These are phyloP conservation scores for Selaginella tamariscina DNA, from an alignment of 75 land plant genomes.

Conservation along the genomic window DNA sequence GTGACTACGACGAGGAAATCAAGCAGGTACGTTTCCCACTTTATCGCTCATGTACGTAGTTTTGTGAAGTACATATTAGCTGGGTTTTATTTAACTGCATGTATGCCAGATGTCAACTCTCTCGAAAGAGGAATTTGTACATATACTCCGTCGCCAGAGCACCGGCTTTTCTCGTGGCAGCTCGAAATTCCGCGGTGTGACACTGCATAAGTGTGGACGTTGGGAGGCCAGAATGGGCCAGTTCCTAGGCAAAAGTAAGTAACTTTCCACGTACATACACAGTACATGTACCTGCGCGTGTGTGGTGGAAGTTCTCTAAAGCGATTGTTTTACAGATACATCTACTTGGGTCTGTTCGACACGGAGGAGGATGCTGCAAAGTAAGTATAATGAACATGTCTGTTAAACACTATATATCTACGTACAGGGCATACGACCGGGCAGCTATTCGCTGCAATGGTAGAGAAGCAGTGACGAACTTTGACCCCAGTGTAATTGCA, in stretches of 20 bases:
- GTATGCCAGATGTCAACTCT: conserved; percentile 44
- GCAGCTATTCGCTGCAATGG: conserved; percentile 12
- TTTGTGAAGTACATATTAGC: too few species aligned
- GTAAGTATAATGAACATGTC: not conserved
- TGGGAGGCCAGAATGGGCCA: conserved; percentile 87
- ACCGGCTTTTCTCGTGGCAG: conserved; percentile 75
- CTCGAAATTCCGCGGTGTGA: conserved; percentile 66
- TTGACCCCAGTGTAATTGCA: conserved; percentile 7
- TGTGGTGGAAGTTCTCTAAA: too few species aligned
- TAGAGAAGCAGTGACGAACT: conserved; percentile 12
- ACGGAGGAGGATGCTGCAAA: conserved; percentile 6
- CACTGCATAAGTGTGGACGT: conserved; percentile 67
- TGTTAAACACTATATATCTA: not conserved
- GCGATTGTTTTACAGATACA: not conserved
- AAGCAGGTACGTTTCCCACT: conserved; percentile 33
- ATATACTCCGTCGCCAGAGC: conserved; percentile 66
- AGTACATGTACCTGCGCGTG: too few species aligned
- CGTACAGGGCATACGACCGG: not conserved
- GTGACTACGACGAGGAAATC: conserved; percentile 71
- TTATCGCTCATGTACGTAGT: too few species aligned
- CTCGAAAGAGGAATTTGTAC: conserved; percentile 72
- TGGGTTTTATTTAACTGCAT: not conserved
- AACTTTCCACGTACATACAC: too few species aligned
- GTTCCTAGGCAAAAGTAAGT: conserved; percentile 61
- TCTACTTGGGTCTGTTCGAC: conserved; percentile 8